These are phyloP conservation scores for Wickerhamomyces queroliae DNA, from an alignment of 805 yeast species.

Conservation along the genomic window DNA sequence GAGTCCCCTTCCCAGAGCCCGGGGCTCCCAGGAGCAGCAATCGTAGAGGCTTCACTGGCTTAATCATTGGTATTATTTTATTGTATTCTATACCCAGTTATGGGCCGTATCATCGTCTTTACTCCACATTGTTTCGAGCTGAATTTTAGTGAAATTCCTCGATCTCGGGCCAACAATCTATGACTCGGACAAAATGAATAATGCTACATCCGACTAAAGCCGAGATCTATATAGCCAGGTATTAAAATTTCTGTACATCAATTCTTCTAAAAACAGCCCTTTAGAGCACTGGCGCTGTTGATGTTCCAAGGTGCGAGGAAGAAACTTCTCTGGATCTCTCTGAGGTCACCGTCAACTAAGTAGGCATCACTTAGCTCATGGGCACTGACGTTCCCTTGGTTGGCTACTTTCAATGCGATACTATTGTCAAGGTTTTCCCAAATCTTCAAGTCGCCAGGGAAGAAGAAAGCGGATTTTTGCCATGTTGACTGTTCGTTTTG, in stretches of 20 bases:
- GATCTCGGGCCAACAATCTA: too few species aligned
- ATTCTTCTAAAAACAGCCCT: slow-evolving; percentile 23
- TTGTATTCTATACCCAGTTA: background rate
- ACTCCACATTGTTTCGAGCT: too few species aligned
- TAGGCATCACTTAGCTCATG: slow-evolving; percentile 47
- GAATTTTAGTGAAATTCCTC: too few species aligned
- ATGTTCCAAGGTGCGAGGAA: slow-evolving; percentile 52
- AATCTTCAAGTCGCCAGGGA: slow-evolving; percentile 62
- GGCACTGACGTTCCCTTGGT: slow-evolving; percentile 45
- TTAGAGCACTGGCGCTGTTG: slow-evolving; percentile 24
- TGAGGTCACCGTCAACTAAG: slow-evolving; percentile 37
- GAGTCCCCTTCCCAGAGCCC: slow-evolving; percentile 94
- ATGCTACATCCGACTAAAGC: too few species aligned
- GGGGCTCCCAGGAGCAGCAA: slow-evolving; percentile 86
- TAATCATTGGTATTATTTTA: background rate
- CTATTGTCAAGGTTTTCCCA: slow-evolving; percentile 63
- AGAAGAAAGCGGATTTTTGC: slow-evolving; percentile 67
- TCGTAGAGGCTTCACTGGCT: slow-evolving; percentile 41
- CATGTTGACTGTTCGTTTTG: slow-evolving; percentile 31
- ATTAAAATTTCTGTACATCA: too few species aligned
- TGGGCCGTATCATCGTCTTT: too few species aligned
- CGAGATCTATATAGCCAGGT: too few species aligned
- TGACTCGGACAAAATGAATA: too few species aligned
- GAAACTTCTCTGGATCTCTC: slow-evolving; percentile 63
- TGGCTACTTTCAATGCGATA: slow-evolving; percentile 55